These are phyloP conservation scores for Datisca glomerata DNA, from an alignment of 306 rosid species.

Conservation along the genomic window DNA sequence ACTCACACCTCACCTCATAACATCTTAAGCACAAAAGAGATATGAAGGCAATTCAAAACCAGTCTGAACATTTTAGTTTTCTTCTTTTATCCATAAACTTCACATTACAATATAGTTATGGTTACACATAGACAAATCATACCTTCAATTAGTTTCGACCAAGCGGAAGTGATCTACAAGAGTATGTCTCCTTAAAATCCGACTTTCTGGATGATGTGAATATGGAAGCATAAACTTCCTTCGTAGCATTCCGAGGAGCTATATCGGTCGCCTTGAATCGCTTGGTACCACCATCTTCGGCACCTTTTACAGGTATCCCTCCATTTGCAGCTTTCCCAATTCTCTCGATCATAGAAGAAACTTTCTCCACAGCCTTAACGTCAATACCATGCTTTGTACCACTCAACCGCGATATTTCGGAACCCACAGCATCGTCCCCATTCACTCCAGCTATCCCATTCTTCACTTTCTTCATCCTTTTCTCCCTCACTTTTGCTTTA, in stretches of 20 bases:
- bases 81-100: too few species aligned
- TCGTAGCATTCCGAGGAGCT: constrained; percentile 66
- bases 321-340: constrained; percentile 36
- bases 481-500: constrained; percentile 43
- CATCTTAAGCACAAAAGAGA: too few species aligned
- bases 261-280: constrained; percentile 64
- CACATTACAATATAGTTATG: too few species aligned
- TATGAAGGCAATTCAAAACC: too few species aligned
- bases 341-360: constrained; percentile 32
- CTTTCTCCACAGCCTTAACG: constrained; percentile 41
- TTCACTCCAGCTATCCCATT: constrained; percentile 19
- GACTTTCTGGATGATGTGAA: constrained; percentile 77
- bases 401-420: constrained; percentile 36
- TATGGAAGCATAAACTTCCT: constrained; percentile 74
- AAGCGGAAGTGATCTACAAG: constrained; percentile 83
- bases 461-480: constrained; percentile 51
- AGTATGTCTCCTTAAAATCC: constrained; percentile 60
- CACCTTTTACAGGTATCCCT: constrained; percentile 25
- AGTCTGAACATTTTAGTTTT: too few species aligned
- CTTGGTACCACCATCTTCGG: constrained; percentile 28
- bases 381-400: constrained; percentile 71
- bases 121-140: constrained; percentile 5
- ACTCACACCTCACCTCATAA: too few species aligned
- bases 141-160: constrained; percentile 58
- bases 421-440: constrained; percentile 22